Evolutionary conservation across 2,329 filamentous ascomycete genomes (phyloP).

Genomic region (Aspergillus floridensis): DNA sequence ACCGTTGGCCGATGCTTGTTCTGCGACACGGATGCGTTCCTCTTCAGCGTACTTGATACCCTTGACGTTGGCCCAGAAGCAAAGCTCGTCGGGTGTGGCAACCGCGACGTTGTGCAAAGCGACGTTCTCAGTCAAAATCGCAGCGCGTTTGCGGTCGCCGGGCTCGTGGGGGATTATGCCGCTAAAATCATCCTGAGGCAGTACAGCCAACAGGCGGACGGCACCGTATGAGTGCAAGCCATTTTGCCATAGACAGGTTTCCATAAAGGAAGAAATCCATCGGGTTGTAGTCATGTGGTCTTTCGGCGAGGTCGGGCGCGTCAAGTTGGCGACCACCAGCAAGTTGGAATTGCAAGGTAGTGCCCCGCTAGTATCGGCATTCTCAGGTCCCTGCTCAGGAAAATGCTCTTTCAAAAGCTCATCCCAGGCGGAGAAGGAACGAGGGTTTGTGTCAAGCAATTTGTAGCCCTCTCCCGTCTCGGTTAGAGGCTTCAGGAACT

Average conservation of each 20-base stretch:
- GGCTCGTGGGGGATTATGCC: conserved; percentile 61
- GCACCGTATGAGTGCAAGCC: conserved; percentile 74
- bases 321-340: conserved; percentile 68
- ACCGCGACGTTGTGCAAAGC: conserved; percentile 51
- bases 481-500: conserved; percentile 61
- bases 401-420: conserved; percentile 42
- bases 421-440: conserved; percentile 58
- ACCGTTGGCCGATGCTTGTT: conserved; percentile 27
- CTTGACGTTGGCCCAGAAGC: conserved; percentile 22
- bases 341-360: conserved; percentile 67
- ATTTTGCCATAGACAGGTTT: conserved; percentile 55
- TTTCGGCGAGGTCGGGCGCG: conserved; percentile 51
- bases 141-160: conserved; percentile 54
- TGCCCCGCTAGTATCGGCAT: conserved; percentile 39
- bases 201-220: conserved; percentile 75
- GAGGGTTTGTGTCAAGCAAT: conserved; percentile 54
- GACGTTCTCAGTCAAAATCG: conserved; percentile 59
- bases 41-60: conserved; percentile 24
- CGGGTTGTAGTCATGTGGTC: conserved; percentile 52
- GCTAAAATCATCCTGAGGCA: conserved; percentile 59
- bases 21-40: conserved; percentile 28
- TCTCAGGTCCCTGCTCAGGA: conserved; percentile 51
- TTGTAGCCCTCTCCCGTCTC: conserved; percentile 47
- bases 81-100: conserved; percentile 42
- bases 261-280: conserved; percentile 57